phyloP scores from a whole-genome alignment of 1,284 basidiomycete genomes.

The Boletus mariae region DNA sequence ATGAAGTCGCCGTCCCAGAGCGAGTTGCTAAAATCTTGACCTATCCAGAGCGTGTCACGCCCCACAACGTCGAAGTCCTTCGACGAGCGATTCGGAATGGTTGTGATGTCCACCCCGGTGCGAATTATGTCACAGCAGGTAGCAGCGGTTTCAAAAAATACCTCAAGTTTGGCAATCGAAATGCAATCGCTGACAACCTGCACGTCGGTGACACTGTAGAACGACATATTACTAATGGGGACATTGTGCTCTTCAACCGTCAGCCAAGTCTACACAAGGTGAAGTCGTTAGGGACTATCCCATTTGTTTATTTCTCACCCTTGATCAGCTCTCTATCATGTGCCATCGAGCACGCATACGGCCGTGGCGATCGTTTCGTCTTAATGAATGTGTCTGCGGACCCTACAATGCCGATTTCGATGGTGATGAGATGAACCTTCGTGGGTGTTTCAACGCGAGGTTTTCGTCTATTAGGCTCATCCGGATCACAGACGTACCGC shows the following conservation, averaged over 20 bases:
- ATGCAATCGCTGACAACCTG: conserved; percentile 73
- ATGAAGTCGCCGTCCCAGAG: conserved; percentile 97
- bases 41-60: conserved; percentile 93
- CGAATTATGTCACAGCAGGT: conserved; percentile 87
- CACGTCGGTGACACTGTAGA: conserved; percentile 89
- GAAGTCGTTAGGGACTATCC: conserved; percentile 3
- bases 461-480: conserved; percentile 1
- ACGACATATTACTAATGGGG: conserved; percentile 92
- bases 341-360: conserved; percentile 91
- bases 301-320: conserved; percentile 4
- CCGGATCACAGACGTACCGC: conserved; percentile 77
- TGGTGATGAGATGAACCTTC: conserved; percentile 99
- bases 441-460: conserved; percentile 44
- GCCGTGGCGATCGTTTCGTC: conserved; percentile 95
- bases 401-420: conserved; percentile 99
- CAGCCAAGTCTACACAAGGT: conserved; percentile 98
- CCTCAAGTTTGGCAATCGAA: conserved; percentile 77
- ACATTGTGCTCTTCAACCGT: conserved; percentile 98
- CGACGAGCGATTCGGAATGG: conserved; percentile 86
- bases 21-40: conserved; percentile 95
- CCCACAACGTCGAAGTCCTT: conserved; percentile 84
- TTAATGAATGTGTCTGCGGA: conserved; percentile 99
- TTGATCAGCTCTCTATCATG: conserved; percentile 90
- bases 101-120: conserved; percentile 90
- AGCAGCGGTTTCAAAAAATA: conserved; percentile 82